A percentile compares a stretch with the other conserved stretches of the same genome.
These are phyloP conservation scores for Plasmodium gonderi DNA, from an alignment of 169 alveolate genomes.

Conservation along the genomic window DNA sequence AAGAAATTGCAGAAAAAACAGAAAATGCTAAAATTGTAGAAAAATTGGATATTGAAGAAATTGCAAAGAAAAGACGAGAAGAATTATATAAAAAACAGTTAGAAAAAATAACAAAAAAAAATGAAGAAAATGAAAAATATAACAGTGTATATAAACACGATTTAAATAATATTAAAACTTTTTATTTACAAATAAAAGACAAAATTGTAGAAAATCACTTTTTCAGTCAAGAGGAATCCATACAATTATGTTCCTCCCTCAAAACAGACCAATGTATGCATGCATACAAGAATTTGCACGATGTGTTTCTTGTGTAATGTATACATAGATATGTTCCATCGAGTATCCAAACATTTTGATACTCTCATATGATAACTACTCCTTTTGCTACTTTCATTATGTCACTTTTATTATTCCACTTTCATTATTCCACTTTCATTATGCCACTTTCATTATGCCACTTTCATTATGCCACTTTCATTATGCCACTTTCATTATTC, in stretches of 20 bases:
- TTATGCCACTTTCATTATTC: not conserved
- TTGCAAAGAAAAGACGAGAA: constrained; percentile 44
- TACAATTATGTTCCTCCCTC: constrained; percentile 10
- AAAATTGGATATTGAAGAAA: constrained; percentile 65
- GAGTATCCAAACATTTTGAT: too few relatives aligned
- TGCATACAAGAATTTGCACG: not conserved
- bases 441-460: not conserved
- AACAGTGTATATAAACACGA: constrained; percentile 48
- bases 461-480: not conserved
- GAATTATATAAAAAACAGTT: constrained; percentile 54
- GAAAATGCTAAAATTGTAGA: constrained; percentile 75
- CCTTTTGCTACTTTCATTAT: too few relatives aligned
- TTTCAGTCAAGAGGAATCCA: constrained; percentile 33
- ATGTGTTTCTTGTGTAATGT: not conserved
- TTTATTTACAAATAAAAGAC: constrained; percentile 25
- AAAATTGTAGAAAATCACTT: constrained; percentile 2
- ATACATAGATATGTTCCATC: too few relatives aligned
- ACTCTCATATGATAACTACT: too few relatives aligned
- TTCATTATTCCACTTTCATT: too few relatives aligned
- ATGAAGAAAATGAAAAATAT: constrained; percentile 69
- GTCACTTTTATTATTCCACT: too few relatives aligned
- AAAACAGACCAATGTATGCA: constrained; percentile 50
- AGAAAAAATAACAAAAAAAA: constrained; percentile 50
- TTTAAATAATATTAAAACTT: constrained; percentile 11
- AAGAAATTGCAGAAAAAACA: constrained; percentile 71